Conservation (phyloP, 1,284 basidiomycete species). For the Leucocoprinus gongylophorus region DNA sequence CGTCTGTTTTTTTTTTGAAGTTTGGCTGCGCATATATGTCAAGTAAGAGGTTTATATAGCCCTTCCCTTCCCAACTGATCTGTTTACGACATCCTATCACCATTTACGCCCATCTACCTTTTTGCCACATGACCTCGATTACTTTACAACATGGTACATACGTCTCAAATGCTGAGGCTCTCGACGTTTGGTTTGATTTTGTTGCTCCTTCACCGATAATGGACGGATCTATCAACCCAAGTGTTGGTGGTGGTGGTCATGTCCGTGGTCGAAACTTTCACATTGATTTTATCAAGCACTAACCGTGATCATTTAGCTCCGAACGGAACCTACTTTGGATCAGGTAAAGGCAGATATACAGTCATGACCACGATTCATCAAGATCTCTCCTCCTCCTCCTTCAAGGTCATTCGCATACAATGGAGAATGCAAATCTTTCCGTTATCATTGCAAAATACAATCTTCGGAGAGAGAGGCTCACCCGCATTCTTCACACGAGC, state of each 20-base stretch:
- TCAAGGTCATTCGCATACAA: neutral
- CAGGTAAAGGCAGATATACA: neutral
- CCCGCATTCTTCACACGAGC: neutral
- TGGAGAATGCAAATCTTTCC: neutral
- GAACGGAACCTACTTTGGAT: slow-evolving; percentile 1
- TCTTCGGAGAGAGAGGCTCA: neutral
- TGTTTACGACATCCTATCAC: too few relatives aligned
- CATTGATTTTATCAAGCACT: neutral
- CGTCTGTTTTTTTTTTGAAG: too few relatives aligned
- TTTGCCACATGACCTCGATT: slow-evolving; percentile 2
- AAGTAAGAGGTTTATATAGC: too few relatives aligned
- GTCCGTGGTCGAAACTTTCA: neutral
- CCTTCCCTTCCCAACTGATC: too few relatives aligned
- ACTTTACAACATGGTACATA: neutral
- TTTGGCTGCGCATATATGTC: too few relatives aligned
- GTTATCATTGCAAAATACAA: neutral
- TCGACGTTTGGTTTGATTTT: slow-evolving; percentile 1
- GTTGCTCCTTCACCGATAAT: neutral
- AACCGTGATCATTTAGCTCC: neutral
- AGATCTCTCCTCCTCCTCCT: neutral
- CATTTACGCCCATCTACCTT: too few relatives aligned
- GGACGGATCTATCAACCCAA: neutral
- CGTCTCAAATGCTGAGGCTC: neutral
- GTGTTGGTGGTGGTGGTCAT: neutral
- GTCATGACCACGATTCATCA: neutral